Base-by-base conservation (phyloP, 2,329 filamentous ascomycete genomes). In the Ophiocordyceps unilateralis region DNA sequence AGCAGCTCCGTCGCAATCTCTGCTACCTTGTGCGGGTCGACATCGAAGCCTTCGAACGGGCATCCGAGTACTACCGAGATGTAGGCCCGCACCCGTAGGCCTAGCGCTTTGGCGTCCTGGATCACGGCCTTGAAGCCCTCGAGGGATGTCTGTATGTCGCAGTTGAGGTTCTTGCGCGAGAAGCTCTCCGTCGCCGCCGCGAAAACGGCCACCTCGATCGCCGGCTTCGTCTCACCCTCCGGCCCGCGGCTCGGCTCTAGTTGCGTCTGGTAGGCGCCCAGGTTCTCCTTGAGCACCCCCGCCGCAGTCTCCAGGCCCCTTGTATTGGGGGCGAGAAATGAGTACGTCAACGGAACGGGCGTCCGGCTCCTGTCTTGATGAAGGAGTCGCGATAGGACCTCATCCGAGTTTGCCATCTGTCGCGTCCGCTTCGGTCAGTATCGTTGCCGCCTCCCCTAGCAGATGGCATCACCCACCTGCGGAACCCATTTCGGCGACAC, bases 401-500 rank as follows among this genome's bases (percentile, higher is more conserved):
- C 71, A 55, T 74, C 73, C 2, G 84, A 88, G 53, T 83, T 81
- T 49, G 79, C 78, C 83, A 89, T 88, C 80, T 85, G 43, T 15
- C 36, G 11, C 14, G 11, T 22, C 15, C 5, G 14, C 20, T 39
- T 19, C 14, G 7, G 14, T 11, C 22, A 15, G 10, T 2, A 8
- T 22, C 21, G 4, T 12, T 3, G 15, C 21, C 14, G 14, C 12
- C 4, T 4, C 14, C 20, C 37, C n/a, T 21, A 11, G 14, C 9
- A n/a, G n/a, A n/a, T n/a, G n/a, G n/a, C n/a, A n/a, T n/a, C 17
- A 22, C 57, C 47, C 53, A 85, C 76, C 69, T 91, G 86, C 4
- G 86, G 85, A 41, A 88, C 79, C 74, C 82, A 88, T 73, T 83
- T 86, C 1, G 85, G 83, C 40, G 81, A 75, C 10, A 93, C 85